These are phyloP conservation scores for Chlorella sp. DNA, from an alignment of 139 green algal genomes.

Conservation along the genomic window DNA sequence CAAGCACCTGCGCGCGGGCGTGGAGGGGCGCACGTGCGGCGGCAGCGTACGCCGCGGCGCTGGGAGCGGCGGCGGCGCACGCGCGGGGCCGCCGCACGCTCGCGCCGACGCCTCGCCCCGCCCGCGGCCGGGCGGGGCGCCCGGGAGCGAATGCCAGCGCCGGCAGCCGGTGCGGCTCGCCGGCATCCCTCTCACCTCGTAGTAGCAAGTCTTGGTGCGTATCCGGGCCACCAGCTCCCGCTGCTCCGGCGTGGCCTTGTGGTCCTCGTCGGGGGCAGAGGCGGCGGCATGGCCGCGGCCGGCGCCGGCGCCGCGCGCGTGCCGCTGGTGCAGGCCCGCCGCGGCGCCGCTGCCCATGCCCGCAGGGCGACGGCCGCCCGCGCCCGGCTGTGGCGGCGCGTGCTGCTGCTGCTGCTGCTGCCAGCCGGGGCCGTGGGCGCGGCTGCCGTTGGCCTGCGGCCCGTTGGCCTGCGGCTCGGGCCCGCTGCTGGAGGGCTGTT, in stretches of 20 bases:
- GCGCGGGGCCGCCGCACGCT: too few relatives aligned
- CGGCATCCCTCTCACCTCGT: too few relatives aligned
- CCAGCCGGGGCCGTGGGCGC: neutral
- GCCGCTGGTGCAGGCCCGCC: slow-evolving; percentile 18
- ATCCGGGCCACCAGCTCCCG: slow-evolving; percentile 46
- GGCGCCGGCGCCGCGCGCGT: neutral
- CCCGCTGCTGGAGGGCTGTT: neutral
- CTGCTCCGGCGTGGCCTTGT: slow-evolving; percentile 51
- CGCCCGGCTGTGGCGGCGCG: neutral
- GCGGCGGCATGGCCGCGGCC: neutral
- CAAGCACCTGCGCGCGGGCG: slow-evolving; percentile 48
- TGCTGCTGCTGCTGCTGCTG: slow-evolving; percentile 4
- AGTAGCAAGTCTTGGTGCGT: slow-evolving; percentile 42
- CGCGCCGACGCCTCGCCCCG: too few relatives aligned
- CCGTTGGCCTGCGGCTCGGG: neutral
- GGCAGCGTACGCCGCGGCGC: slow-evolving; percentile 33
- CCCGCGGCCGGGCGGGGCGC: too few relatives aligned
- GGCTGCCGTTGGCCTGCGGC: neutral
- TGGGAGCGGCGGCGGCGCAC: slow-evolving; percentile 34
- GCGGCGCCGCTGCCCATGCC: slow-evolving; percentile 9
- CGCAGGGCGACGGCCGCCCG: too few relatives aligned
- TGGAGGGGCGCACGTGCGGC: too few relatives aligned
- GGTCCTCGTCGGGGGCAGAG: slow-evolving; percentile 22
- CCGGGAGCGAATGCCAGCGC: too few relatives aligned
- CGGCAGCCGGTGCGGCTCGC: too few relatives aligned